These are phyloP conservation scores for Serendipita sp. DNA, from an alignment of 768 basidiomycete species.

Conservation along the genomic window DNA sequence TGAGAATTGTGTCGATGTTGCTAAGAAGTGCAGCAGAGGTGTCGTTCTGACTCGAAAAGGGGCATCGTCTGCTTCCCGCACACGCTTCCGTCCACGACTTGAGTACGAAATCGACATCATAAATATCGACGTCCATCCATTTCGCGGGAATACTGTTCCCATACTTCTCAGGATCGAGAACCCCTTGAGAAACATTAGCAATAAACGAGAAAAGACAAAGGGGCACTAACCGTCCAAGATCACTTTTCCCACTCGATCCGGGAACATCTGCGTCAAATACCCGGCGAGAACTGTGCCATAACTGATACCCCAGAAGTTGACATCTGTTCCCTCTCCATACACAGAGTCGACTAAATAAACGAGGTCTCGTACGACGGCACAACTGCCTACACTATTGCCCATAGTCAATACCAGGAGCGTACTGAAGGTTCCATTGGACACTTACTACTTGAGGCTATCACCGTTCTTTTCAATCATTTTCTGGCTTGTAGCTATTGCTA, in stretches of 20 bases:
- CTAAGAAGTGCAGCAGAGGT: background rate
- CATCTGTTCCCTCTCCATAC: background rate
- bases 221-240: conserved; percentile 5
- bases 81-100: background rate
- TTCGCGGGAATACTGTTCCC: background rate
- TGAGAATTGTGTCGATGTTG: background rate
- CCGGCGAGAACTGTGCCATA: conserved; percentile 8
- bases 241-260: conserved; percentile 8
- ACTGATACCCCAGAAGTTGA: conserved; percentile 4
- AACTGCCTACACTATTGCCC: background rate
- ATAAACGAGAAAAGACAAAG: background rate
- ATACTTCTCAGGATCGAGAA: background rate
- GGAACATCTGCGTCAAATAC: conserved; percentile 9
- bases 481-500: background rate
- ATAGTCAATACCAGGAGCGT: background rate
- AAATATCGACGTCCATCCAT: background rate
- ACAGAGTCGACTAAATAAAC: background rate
- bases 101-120: background rate
- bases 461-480: background rate
- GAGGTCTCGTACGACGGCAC: conserved; percentile 4
- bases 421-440: background rate
- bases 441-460: background rate
- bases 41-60: background rate
- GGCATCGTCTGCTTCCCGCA: background rate
- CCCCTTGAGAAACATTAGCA: background rate